Evolutionary conservation across 1,284 basidiomycete species (phyloP).

Genomic region (Cryptococcus wingfieldii): DNA sequence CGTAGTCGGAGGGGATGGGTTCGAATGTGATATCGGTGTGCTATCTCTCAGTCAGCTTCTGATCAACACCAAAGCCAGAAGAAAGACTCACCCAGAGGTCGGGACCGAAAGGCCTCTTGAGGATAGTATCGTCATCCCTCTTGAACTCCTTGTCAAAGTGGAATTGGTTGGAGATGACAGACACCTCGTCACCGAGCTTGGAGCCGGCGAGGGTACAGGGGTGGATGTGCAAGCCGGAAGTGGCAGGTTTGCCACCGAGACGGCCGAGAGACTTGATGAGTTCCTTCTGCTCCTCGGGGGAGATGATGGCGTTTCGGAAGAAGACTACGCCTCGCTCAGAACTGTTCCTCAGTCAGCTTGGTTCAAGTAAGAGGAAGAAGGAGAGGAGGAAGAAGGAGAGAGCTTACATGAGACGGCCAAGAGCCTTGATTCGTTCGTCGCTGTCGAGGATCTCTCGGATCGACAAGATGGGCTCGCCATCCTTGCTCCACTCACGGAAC

Average conservation of each 20-base stretch:
- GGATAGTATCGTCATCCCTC: constrained; percentile 12
- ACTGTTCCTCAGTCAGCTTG: constrained; percentile 1
- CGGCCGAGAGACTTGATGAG: constrained; percentile 56
- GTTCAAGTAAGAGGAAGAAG: background rate
- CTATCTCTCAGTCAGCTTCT: constrained; percentile 3
- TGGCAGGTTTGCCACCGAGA: constrained; percentile 57
- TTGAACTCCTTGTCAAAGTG: constrained; percentile 27
- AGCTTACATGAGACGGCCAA: constrained; percentile 33
- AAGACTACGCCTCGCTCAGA: constrained; percentile 69
- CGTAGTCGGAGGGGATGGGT: constrained; percentile 60
- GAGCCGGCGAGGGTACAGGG: constrained; percentile 56
- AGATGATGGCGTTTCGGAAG: constrained; percentile 56
- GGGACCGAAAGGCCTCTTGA: constrained; percentile 15
- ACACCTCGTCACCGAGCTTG: constrained; percentile 36
- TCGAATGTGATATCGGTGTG: constrained; percentile 67
- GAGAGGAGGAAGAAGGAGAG: too few relatives aligned
- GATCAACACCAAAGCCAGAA: background rate
- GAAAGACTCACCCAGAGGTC: constrained; percentile 23
- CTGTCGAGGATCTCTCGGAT: constrained; percentile 31
- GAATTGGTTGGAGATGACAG: constrained; percentile 27
- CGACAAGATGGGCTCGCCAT: constrained; percentile 22
- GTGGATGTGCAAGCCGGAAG: constrained; percentile 60
- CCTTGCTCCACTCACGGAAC: constrained; percentile 36
- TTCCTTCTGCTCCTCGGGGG: constrained; percentile 51
- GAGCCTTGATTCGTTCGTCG: constrained; percentile 25